Base-by-base conservation (phyloP, 1,284 basidiomycete species). In the Jaminaea rosea region DNA sequence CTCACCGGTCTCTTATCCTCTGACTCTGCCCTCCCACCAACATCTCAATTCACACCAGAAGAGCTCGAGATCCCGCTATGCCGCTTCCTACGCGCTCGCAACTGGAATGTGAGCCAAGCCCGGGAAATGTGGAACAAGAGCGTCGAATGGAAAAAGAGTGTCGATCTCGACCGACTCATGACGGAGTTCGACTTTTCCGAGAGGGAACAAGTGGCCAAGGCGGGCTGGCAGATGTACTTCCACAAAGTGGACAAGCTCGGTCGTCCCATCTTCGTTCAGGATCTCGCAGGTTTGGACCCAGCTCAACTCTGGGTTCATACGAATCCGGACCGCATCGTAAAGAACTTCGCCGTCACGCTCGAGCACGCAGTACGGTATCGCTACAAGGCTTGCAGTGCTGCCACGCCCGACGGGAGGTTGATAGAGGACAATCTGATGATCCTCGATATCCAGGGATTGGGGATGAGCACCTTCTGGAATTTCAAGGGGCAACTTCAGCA, bases 361-460 rank as follows among this genome's bases (percentile, higher is more conserved):
- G 70, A 73, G 48, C 46, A 60, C 6, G 69, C 70, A 1, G 63
- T 68, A 3, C 59, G 63, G 31, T 46, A 63, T 13, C 58, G 66
- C 2, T 73, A 73, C 53, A 48, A 53, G 23, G 62, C 62, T 2
- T 71, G 65, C 39, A 60, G 57, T 3, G 3, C n/a, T 15, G 34
- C 34, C 6, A 36, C 4, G n/a, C 24, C 49, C 0, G 49, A 50
- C 21, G 65, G 59, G 2, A 50, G 62, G 19, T 56, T 59, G 49
- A 62, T 70, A 2, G 69, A 70, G 39, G 69, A 73, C 56, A 73
- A 73, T 53, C 61, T 61, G 28, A 73, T 72, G 70, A 67, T 73
- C 3, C 41, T 73, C 26, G 66, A 70, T 36, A 49, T 73, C 0
- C 58, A 56, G n/a, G 69, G 70, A 0, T 34, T 73, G 0, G 67